These are phyloP conservation scores for Hypoxylon sp. DNA, from an alignment of 2,329 filamentous ascomycete species.

Conservation along the genomic window DNA sequence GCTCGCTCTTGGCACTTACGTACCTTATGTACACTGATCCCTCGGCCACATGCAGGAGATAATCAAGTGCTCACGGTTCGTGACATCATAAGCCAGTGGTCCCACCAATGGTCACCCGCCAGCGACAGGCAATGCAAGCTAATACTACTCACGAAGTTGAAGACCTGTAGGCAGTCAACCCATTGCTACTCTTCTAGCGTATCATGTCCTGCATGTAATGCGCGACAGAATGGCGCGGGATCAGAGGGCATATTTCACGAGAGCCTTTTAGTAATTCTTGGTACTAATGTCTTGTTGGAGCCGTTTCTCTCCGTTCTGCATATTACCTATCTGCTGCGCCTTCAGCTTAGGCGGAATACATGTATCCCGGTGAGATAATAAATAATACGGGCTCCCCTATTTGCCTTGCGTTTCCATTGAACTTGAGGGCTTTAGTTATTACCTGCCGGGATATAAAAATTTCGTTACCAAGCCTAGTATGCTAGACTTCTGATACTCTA, in stretches of 20 bases:
- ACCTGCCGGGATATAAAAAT: slow-evolving; percentile 26
- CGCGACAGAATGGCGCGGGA: slow-evolving; percentile 35
- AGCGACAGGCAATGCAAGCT: slow-evolving; percentile 22
- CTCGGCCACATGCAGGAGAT: slow-evolving; percentile 33
- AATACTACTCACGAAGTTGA: slow-evolving; percentile 19
- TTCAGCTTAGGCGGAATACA: slow-evolving; percentile 33
- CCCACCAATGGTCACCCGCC: slow-evolving; percentile 43
- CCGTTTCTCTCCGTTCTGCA: slow-evolving; percentile 19
- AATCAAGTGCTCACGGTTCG: slow-evolving; percentile 38
- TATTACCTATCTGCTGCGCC: slow-evolving; percentile 35
- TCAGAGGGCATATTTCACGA: slow-evolving; percentile 30
- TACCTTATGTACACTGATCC: slow-evolving; percentile 20
- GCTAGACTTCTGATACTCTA: slow-evolving; percentile 13
- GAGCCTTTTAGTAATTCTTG: slow-evolving; percentile 37
- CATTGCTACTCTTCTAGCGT: slow-evolving; percentile 40
- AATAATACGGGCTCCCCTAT: slow-evolving; percentile 26
- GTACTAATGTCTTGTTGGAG: slow-evolving; percentile 31
- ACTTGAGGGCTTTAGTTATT: slow-evolving; percentile 15
- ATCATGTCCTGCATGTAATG: slow-evolving; percentile 40
- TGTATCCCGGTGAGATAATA: slow-evolving; percentile 36
- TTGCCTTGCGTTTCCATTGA: slow-evolving; percentile 20
- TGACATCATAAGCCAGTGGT: slow-evolving; percentile 42
- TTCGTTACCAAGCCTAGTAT: slow-evolving; percentile 17
- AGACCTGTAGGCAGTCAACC: slow-evolving; percentile 13
- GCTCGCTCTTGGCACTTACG: slow-evolving; percentile 30